These are phyloP conservation scores for Wickerhamiella galacta DNA, from an alignment of 805 yeast genomes.

Conservation along the genomic window DNA sequence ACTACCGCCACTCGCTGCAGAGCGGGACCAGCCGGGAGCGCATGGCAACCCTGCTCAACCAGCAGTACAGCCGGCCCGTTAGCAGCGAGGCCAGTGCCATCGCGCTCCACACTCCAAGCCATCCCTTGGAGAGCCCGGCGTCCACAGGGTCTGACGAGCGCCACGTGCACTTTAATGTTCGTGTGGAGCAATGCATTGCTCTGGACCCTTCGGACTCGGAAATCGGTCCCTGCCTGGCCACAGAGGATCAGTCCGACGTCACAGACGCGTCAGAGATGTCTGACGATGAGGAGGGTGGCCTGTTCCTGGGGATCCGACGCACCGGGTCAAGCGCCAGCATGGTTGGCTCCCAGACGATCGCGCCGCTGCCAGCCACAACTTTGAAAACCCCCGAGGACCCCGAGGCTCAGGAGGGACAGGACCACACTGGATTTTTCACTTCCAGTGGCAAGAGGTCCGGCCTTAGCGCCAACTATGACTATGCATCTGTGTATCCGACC, in stretches of 20 bases:
- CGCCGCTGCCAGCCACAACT: conserved; percentile 70
- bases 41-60: conserved; percentile 19
- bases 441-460: conserved; percentile 39
- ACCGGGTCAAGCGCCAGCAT: conserved; percentile 16
- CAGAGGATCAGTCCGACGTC: conserved; percentile 17
- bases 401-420: conserved; percentile 33
- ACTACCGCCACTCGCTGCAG: conserved; percentile 21
- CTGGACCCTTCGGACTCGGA: conserved; percentile 25
- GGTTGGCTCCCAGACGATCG: conserved; percentile 30
- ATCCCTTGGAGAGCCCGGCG: neutral
- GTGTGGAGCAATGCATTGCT: conserved; percentile 89
- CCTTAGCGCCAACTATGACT: conserved; percentile 14
- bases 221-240: conserved; percentile 20
- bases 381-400: conserved; percentile 59
- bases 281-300: conserved; percentile 53
- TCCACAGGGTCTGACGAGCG: conserved; percentile 25
- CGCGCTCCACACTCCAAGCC: too few species aligned
- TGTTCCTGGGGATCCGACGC: conserved; percentile 39
- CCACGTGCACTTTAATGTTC: conserved; percentile 82
- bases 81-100: neutral
- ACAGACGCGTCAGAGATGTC: conserved; percentile 26
- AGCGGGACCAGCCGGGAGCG: conserved; percentile 16
- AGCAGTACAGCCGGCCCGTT: conserved; percentile 14
- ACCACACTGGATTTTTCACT: conserved; percentile 36
- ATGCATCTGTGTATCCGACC: conserved; percentile 9